phyloP scores from a whole-genome alignment of 192 early-diverging fungal species.

The Mortierella claussenii region DNA sequence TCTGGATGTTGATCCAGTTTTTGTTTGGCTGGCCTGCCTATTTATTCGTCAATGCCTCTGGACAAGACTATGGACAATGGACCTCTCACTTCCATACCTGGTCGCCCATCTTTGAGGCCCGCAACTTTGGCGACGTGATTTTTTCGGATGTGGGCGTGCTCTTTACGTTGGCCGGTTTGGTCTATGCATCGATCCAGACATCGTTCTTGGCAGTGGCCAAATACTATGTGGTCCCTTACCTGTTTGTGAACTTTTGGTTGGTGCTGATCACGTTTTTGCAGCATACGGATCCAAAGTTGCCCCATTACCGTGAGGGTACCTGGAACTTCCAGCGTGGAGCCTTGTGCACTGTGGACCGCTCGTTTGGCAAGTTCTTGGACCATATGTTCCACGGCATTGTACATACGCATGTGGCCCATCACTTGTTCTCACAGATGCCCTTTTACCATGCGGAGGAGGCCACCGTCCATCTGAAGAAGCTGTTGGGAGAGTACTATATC shows the following conservation, averaged over 20 bases:
- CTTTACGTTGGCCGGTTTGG: slow-evolving; percentile 62
- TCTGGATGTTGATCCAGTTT: slow-evolving; percentile 74
- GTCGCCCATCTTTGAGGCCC: slow-evolving; percentile 81
- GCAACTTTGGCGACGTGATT: slow-evolving; percentile 76
- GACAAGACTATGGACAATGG: slow-evolving; percentile 78
- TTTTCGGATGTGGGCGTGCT: slow-evolving; percentile 81
- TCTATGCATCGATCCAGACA: slow-evolving; percentile 60
- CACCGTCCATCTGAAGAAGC: slow-evolving; percentile 81
- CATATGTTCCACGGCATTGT: slow-evolving; percentile 83
- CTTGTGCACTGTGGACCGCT: slow-evolving; percentile 88
- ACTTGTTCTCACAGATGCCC: slow-evolving; percentile 97
- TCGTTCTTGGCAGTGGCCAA: slow-evolving; percentile 71
- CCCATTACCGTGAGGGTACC: slow-evolving; percentile 85
- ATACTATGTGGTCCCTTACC: slow-evolving; percentile 93
- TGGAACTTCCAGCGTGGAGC: slow-evolving; percentile 97
- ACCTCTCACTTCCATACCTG: slow-evolving; percentile 90
- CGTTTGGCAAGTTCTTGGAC: slow-evolving; percentile 88
- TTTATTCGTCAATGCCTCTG: slow-evolving; percentile 80
- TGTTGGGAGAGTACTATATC: slow-evolving; percentile 84
- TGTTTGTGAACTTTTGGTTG: slow-evolving; percentile 95
- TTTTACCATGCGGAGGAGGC: slow-evolving; percentile 95
- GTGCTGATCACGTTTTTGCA: slow-evolving; percentile 96
- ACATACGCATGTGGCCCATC: slow-evolving; percentile 95
- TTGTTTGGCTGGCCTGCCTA: slow-evolving; percentile 92
- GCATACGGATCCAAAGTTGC: slow-evolving; percentile 89